Base-by-base conservation (phyloP, 163 green algal species). In the Coccomyxa subellipsoidea region DNA sequence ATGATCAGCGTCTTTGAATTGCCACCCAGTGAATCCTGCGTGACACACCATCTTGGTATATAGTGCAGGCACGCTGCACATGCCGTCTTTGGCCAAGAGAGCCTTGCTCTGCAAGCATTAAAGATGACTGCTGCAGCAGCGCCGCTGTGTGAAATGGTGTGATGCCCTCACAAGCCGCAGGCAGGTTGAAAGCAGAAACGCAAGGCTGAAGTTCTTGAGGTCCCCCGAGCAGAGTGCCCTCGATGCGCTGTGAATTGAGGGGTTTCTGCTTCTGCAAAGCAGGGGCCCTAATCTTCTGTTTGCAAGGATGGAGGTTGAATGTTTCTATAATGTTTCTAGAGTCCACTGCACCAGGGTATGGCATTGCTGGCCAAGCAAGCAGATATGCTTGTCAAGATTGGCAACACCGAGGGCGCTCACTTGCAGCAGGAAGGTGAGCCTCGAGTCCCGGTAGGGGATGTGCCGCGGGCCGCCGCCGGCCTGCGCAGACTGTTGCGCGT, bases 1-100 rank as follows among this genome's bases (percentile, higher is more conserved):
- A 99, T 94, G 84, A 99, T 94, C 31, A 94, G 91, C 23, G 93
- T 98, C 86, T 96, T 96, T 38, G 94, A 94, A 81, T 98, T 97
- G 40, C 95, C 95, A n/a, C 95, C 95, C 25, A 98, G 87, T 0
- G 91, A 94, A 36, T 97, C 94, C 92, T 98, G 87, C n/a, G n/a
- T n/a, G n/a, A n/a, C n/a, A n/a, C n/a, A n/a, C n/a, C n/a, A n/a
- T n/a, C n/a, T n/a, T n/a, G n/a, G n/a, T n/a, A n/a, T n/a, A n/a
- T n/a, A n/a, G n/a, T n/a, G n/a, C 38, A 85, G 1, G 37, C 36
- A 79, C 10, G 35, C 36, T 34, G 4, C 47, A 54, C 8, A 54
- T 38, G 69, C 8, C 9, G 69, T n/a, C n/a, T n/a, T n/a, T n/a
- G n/a, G n/a, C n/a, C n/a, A n/a, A n/a, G n/a, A n/a, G n/a, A n/a